These are phyloP conservation scores for Eucalyptus tenuipes DNA, from an alignment of 345 rosid species.

Conservation along the genomic window DNA sequence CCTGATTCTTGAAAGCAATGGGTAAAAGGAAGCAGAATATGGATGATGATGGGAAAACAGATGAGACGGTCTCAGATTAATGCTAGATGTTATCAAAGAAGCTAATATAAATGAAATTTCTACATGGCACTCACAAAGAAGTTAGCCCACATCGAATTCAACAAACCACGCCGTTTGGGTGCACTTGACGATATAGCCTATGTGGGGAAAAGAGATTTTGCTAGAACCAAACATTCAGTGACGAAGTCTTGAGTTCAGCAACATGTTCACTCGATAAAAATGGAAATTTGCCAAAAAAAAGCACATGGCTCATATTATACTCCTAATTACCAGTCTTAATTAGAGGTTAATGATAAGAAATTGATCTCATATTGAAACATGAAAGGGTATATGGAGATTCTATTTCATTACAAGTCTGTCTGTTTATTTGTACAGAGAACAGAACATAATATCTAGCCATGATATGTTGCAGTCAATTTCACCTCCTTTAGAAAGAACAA, in stretches of 20 bases:
- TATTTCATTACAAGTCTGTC: not conserved
- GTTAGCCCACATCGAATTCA: not conserved
- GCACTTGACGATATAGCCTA: not conserved
- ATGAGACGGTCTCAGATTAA: not conserved
- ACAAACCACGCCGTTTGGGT: not conserved
- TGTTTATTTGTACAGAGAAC: not conserved
- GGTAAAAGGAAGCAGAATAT: not conserved
- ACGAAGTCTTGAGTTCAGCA: not conserved
- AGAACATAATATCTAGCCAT: not conserved
- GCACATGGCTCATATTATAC: not conserved
- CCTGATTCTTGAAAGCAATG: not conserved
- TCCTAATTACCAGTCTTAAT: not conserved
- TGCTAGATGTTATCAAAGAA: not conserved
- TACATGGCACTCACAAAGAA: not conserved
- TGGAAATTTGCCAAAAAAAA: not conserved
- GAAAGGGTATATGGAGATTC: not conserved
- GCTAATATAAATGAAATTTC: not conserved
- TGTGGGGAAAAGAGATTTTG: not conserved
- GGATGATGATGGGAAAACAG: not conserved
- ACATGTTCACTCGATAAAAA: not conserved
- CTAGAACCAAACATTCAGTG: not conserved
- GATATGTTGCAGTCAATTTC: not conserved
- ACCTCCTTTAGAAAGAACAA: not conserved
- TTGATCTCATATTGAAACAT: not conserved
- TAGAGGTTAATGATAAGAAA: not conserved